Base-by-base conservation (phyloP, 2,329 filamentous ascomycete species). In the Allantophomopsis cytisporea region DNA sequence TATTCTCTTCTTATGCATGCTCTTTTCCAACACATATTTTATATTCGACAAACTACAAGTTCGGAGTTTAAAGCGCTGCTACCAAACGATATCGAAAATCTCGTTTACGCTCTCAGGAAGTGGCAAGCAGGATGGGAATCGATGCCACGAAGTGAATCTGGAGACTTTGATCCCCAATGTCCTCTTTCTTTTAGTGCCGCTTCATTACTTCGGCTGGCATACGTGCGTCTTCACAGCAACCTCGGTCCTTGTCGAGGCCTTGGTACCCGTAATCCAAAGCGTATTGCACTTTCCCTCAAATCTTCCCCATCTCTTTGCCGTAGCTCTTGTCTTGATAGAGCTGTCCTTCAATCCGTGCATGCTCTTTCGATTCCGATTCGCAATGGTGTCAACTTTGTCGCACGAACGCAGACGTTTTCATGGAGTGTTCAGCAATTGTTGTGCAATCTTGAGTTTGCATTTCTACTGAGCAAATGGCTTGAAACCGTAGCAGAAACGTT, bases 1-100 rank as follows among this genome's bases (percentile, higher is more conserved):
- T 80, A 80, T 48, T 83, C 85, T 46, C 70, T 83, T 7, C 62
- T 86, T 28, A 79, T 85, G 3, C 79, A 84, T 50, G 79, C 78
- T 3, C 55, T 86, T 17, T 69, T 84, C 10, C 80, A 85, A 49
- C 78, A 83, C 44, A 77, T 85, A 13, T 84, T 79, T 53, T 63
- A 83, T 31, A 56, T 82, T 16, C 80, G 80, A 48, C 73, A 80
- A 18, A 37, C 41, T 41, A 18, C 32, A 23, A 33, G 12, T 14
- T 11, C 35, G 15, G 20, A 14, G 5, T n/a, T 7, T n/a, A 36
- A 21, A 7, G 18, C 13, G 2, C n/a, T 36, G 16, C 15, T 14
- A 13, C 18, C 18, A 18, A 18, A 36, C 7, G 35, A 77, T 42
- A 64, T 75, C 2, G 71, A 76, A 31, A 69, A 75, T 39, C 65